These are phyloP conservation scores for Kitagawia praeruptora DNA, from an alignment of 129 eudicot species.

Conservation along the genomic window DNA sequence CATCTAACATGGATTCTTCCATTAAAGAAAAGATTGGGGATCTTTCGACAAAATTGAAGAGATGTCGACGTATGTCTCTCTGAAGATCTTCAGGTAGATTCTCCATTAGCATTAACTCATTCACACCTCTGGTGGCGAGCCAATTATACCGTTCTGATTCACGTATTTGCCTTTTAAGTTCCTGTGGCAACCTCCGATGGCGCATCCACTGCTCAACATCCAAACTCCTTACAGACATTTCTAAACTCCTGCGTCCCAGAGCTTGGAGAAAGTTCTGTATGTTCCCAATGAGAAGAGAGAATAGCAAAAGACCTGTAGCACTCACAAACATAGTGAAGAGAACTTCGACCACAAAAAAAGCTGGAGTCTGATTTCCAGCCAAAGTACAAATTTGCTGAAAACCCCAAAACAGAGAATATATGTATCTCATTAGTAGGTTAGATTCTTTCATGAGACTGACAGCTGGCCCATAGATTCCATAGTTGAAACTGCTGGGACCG, in stretches of 20 bases:
- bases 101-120: constrained; percentile 64
- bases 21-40: constrained; percentile 42
- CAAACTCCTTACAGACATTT: constrained; percentile 77
- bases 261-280: constrained; percentile 91
- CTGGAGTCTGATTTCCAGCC: constrained; percentile 81
- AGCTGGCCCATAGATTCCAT: constrained; percentile 60
- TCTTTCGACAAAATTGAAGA: constrained; percentile 43
- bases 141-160: constrained; percentile 61
- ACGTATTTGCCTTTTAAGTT: constrained; percentile 51
- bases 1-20: constrained; percentile 67
- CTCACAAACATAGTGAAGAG: constrained; percentile 61
- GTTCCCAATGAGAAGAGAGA: constrained; percentile 81
- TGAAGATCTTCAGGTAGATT: constrained; percentile 77
- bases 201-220: constrained; percentile 97
- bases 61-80: constrained; percentile 73
- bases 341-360: constrained; percentile 71
- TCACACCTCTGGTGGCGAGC: constrained; percentile 72
- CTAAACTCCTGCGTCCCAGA: constrained; percentile 77
- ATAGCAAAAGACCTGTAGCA: constrained; percentile 73
- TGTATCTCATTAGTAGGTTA: constrained; percentile 43
- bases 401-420: constrained; percentile 92
- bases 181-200: constrained; percentile 65
- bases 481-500: constrained; percentile 26
- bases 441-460: constrained; percentile 43
- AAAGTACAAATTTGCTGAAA: constrained; percentile 94